Evolutionary conservation across 768 basidiomycete species (phyloP), one percentile per base, ranked within the genome.

Genomic region (Tulasnella sp.): DNA sequence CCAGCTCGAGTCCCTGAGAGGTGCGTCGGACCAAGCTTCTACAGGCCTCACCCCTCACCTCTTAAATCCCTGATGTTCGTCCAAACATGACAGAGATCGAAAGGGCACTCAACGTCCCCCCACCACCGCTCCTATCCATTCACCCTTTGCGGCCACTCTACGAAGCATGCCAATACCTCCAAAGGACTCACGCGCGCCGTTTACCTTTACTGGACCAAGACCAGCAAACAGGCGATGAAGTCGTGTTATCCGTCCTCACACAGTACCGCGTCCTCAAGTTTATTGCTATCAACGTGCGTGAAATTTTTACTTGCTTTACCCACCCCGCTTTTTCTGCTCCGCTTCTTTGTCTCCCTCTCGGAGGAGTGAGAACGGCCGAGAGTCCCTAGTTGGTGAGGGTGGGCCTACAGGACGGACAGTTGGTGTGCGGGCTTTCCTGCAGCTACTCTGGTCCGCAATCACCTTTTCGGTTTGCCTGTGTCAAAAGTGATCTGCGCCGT

Each of bases 191-290:
- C 83, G 97, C 98, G 1, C 92, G 97, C 58, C 92, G 98, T 39
- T 87, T 99, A 19, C 98, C 98, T 18, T 89, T 99, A 10, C 93
- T 99, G 62, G 98, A 99, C 83, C 89, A 91, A 80, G 98, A 99
- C 84, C 89, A 94, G 0, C 95, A 96, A 84, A 98, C 97, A 3
- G 94, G 94, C 12, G 95, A 97, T 77, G 96, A 99, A 86, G 92
- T 98, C 62, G 95, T 99, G 83, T 92, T 99, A 34, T 96, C 94
- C 34, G 97, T 99, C 6, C 87, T 99, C 79, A 99, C 98, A 0
- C 98, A 99, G 85, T 99, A 99, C 83, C 91, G 98, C 46, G 93
- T 99, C 21, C 92, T 99, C 86, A 99, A 99, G 85, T 99, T 98
- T 85, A 97, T 99, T 80, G 91, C 98, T 44, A 97, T 97, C 84